Base-by-base conservation (phyloP, 176 grass and related monocot genomes). In the Phragmites australis region DNA sequence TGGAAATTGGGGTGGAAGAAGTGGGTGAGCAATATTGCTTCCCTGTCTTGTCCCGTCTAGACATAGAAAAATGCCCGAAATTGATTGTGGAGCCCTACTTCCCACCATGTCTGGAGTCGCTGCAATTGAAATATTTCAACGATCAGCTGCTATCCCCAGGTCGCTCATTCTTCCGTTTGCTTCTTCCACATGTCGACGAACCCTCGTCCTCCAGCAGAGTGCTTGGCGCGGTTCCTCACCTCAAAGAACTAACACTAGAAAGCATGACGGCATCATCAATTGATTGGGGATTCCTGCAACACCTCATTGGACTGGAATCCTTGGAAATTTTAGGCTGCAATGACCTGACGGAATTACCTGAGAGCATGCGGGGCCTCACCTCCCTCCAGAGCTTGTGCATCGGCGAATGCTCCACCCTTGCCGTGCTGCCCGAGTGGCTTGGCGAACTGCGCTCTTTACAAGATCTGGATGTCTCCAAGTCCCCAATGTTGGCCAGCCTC, bases 381-480 rank as follows among this genome's bases (percentile, higher is more conserved):
- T 47, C 59, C 8, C 76, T 48, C 3, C 40, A 44, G 8, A 2
- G 8, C 8, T 11, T 72, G 16, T 0, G 5, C 5, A 32, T 72
- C 15, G 7, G 8, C 0, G 9, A 0, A 34, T 72, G 69, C 19
- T 10, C 44, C 29, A 31, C 29, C 8, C 45, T 61, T 45, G 45
- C 1, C 8, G 13, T 5, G 8, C 2, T 66, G 18, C 34, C 32
- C 2, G 63, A 41, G 6, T 21, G 65, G 21, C 9, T 68, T 5
- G 40, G 65, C 2, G 65, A 68, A 7, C 40, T 68, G 34, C 8
- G 32, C 18, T 65, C 32, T 65, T 40, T 65, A n/a, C 17, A 1
- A 21, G 0, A 40, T 1, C 32, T 65, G 34, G 1, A 5, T 4
- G 18, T 65, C 32, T n/a, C 0, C 0, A 0, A 0, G 1, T 22